phyloP scores from a whole-genome alignment of 495 filamentous ascomycete species.

The Lichenothelia convexa region DNA sequence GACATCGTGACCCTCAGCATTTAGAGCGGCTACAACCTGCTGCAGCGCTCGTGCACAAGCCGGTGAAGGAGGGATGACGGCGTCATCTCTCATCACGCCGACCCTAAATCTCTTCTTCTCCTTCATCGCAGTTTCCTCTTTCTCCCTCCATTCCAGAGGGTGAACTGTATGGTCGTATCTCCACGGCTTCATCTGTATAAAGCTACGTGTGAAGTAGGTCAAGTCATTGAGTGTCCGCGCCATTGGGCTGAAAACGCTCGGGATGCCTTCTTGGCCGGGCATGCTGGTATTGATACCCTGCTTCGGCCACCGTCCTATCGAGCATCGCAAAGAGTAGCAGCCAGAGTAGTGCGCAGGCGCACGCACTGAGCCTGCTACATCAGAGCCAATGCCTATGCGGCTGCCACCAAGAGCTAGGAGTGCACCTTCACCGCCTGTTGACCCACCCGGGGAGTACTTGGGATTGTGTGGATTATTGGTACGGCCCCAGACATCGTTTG shows the following conservation, averaged over 20 bases:
- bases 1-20: conserved; percentile 54
- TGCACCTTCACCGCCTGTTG: conserved; percentile 76
- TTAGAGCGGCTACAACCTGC: conserved; percentile 48
- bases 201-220: conserved; percentile 60
- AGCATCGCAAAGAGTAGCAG: conserved; percentile 77
- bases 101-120: conserved; percentile 44
- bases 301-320: conserved; percentile 92
- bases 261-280: conserved; percentile 84
- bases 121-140: conserved; percentile 31
- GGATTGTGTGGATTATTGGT: conserved; percentile 67
- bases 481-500: conserved; percentile 71
- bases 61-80: conserved; percentile 70
- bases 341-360: conserved; percentile 81
- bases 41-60: conserved; percentile 65
- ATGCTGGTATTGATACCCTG: conserved; percentile 71
- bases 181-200: conserved; percentile 81
- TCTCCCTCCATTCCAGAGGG: conserved; percentile 60
- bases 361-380: conserved; percentile 84
- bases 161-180: conserved; percentile 74
- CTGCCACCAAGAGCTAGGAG: conserved; percentile 70
- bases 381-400: conserved; percentile 85
- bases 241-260: conserved; percentile 87
- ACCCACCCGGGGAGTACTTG: conserved; percentile 78
- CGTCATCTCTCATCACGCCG: conserved; percentile 65
- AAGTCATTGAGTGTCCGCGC: conserved; percentile 71